Evolutionary conservation across 1,284 basidiomycete genomes (phyloP), one percentile per base, ranked within the genome.

Genomic region (Gastroboletus turbinatus): DNA sequence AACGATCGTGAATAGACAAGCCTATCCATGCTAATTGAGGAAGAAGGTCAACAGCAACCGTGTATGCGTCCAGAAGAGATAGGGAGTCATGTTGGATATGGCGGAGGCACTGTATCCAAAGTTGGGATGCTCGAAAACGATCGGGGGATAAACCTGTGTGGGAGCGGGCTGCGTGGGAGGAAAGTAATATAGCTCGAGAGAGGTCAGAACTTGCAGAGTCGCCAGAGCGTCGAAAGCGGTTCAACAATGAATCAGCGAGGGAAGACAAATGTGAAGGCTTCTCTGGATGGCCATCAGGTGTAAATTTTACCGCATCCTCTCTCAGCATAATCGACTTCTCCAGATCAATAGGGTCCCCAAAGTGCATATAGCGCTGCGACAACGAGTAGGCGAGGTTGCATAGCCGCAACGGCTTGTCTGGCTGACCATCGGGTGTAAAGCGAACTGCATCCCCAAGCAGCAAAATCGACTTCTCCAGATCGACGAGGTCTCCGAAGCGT

Each of bases 1-100:
- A 55, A 29, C 52, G 57, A n/a, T 50, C 51, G 5, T 32, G 25
- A 32, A 56, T 23, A 7, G 55, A 42, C 25, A 56, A 27, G 4
- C 35, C 46, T 5, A 57, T 38, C 55, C 55, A 56, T 8, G 55
- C 35, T 14, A 56, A 23, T 13, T 45, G 45, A 1, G 45, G 46
- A 38, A 56, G 55, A 14, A 57, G 55, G 5, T 57, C 17, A 3
- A 56, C 5, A 16, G 30, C 10, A 21, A 53, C 21, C 2, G 13
- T 19, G 23, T 45, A 39, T 14, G 56, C 49, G 19, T 58, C 48
- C 6, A 58, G 23, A 23, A 53, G 29, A 2, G 56, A 38, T 29
- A 33, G 38, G 3, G 44, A 6, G n/a, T 43, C 21, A 3, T 35
- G n/a, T 29, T 5, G 7, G 4, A 45, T 39, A 14, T 30, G 14